Evolutionary conservation across 495 filamentous ascomycete genomes (phyloP), one percentile per base, ranked within the genome.

Genomic region (Lindgomyces ingoldianus): DNA sequence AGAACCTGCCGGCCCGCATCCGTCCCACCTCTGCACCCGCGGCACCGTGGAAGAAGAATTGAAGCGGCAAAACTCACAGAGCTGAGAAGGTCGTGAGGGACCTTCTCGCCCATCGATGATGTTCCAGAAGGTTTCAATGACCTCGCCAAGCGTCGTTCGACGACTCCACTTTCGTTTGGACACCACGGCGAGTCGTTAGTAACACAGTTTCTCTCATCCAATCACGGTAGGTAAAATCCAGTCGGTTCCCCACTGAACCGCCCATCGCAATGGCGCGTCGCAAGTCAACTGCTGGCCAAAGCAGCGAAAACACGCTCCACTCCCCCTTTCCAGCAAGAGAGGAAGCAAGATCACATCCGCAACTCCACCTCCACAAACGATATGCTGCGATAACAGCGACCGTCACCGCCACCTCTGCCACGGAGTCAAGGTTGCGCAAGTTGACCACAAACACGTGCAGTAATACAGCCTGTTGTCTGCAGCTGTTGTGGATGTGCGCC

Each of bases 261-360:
- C 60, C 16, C 41, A 64, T 57, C 60, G 33, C 51, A 57, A 64
- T 64, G 48, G 52, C 52, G 51, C 60, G 51, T 14, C 33, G 33
- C 33, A 39, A 16, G 51, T 24, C 26, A 49, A 49, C 27, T 26
- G 27, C 45, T 60, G 45, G 57, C 47, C 14, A 22, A 22, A 41
- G 30, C 33, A 39, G 33, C 33, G 33, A 14, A 39, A 14, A 39
- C 33, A 6, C 14, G 33, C 33, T 39, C 33, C 33, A 39, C 33
- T 39, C 33, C 33, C 33, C 33, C 33, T 39, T 39, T 39, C 22
- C 4, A 29, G 25, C n/a, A n/a, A 25, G n/a, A 21, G 14, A 11
- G 4, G 53, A 6, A 36, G 11, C 11, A 21, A 33, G 27, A 29
- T 33, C 25, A 24, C 16, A n/a, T 54, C 39, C 19, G 14, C 49